Evolutionary conservation across 441 rosid species (phyloP), one percentile per base, ranked within the genome.

Genomic region (Arabidopsis lyrata): DNA sequence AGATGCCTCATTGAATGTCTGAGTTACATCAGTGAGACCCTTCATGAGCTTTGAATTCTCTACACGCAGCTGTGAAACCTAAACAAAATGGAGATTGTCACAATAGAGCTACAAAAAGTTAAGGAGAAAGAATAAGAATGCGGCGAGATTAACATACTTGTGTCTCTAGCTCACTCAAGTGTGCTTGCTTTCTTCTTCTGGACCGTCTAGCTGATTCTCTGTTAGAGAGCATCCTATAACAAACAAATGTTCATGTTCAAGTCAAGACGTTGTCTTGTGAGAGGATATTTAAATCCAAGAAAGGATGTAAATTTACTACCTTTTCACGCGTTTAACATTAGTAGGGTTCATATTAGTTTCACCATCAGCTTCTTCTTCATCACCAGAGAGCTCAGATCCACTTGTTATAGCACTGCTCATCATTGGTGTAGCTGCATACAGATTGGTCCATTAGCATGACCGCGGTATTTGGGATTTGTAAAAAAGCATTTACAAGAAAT

Each of bases 131-230:
- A 32, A 57, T 36, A 64, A 29, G 44, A 65, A 34, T 12, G n/a
- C 18, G 18, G 20, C 24, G 9, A 52, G 68, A 52, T 60, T 2
- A 35, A 14, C 47, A 68, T 50, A 89, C 94, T 83, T 87, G 87
- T 53, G 91, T 86, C 83, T 89, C 94, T 52, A 87, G 88, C 67
- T 86, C 94, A 8, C 85, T 86, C 73, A 89, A 68, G 77, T 87
- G 90, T 35, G 91, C 91, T 20, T 89, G 91, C 81, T 87, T 89
- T 79, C 94, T 83, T 82, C 87, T 86, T 75, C 94, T 82, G 5
- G 94, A 87, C 22, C 91, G 83, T 79, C 94, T 84, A 34, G 94
- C 94, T 22, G 94, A 87, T 78, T 87, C 94, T 53, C 91, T 77
- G 66, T 89, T 89, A 47, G 94, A 87, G 56, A 89, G 87, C 94